Conservation (phyloP, 495 filamentous ascomycete genomes). For the Apiosordaria backusii region DNA sequence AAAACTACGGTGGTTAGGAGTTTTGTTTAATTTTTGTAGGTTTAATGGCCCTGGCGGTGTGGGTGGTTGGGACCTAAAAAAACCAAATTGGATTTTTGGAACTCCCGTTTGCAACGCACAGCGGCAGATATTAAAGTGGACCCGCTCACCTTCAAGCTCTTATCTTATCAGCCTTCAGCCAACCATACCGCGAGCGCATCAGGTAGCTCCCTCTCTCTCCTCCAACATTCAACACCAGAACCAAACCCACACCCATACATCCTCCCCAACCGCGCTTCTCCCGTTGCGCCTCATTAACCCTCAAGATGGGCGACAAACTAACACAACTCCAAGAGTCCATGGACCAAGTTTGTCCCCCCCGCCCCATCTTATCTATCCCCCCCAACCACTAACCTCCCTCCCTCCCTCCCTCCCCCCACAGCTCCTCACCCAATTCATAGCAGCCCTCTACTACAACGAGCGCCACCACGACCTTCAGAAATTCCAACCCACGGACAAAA, state of each 20-base stretch:
- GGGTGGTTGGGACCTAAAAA: no score
- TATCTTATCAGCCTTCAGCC: slow-evolving; percentile 4
- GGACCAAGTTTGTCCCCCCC: slow-evolving; percentile 62
- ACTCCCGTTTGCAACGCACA: no score
- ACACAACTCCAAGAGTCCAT: slow-evolving; percentile 94
- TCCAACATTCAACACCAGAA: neutral
- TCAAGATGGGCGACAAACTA: slow-evolving; percentile 78
- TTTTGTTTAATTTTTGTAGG: no score
- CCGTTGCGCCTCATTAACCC: neutral
- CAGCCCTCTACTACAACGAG: slow-evolving; percentile 75
- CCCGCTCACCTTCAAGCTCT: neutral
- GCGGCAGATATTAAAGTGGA: no score
- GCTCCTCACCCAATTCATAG: slow-evolving; percentile 88
- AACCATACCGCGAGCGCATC: slow-evolving; percentile 5
- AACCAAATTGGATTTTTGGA: no score
- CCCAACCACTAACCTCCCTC: slow-evolving; percentile 5
- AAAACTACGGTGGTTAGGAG: no score
- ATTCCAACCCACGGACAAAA: slow-evolving; percentile 56
- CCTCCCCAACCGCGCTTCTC: neutral
- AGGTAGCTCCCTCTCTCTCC: neutral
- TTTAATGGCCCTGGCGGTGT: no score
- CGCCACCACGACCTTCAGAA: slow-evolving; percentile 74
- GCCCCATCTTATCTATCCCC: neutral
- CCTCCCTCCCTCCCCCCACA: slow-evolving; percentile 43
- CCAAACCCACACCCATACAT: neutral